These are phyloP conservation scores for Fonsecaea multimorphosa DNA, from an alignment of 2,329 filamentous ascomycete genomes.

Conservation along the genomic window DNA sequence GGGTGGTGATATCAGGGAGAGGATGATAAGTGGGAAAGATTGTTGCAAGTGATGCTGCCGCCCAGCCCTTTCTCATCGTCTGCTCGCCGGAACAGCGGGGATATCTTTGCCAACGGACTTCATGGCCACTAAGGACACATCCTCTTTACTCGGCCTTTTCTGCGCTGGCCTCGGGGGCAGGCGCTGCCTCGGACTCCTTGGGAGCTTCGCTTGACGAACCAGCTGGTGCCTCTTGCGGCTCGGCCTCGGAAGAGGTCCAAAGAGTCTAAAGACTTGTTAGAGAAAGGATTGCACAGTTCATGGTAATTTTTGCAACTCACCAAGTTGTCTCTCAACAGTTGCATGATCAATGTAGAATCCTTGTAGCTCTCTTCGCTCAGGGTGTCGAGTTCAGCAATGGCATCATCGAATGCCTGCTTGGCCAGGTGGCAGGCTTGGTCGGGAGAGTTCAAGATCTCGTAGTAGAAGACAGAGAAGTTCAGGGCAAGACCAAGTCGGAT, in stretches of 20 bases:
- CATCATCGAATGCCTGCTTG: slow-evolving; percentile 95
- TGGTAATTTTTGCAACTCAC: slow-evolving; percentile 57
- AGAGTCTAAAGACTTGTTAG: slow-evolving; percentile 70
- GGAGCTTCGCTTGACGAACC: slow-evolving; percentile 39
- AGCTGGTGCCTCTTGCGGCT: slow-evolving; percentile 66
- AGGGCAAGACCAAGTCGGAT: slow-evolving; percentile 90
- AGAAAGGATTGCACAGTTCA: neutral
- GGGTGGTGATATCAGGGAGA: slow-evolving; percentile 27
- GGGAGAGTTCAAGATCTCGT: slow-evolving; percentile 98
- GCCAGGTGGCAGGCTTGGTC: slow-evolving; percentile 98
- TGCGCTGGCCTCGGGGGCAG: slow-evolving; percentile 33
- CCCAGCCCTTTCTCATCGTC: slow-evolving; percentile 27
- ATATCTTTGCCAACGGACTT: slow-evolving; percentile 20
- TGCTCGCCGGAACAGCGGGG: slow-evolving; percentile 20
- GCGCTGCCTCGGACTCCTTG: slow-evolving; percentile 37
- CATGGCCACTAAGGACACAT: slow-evolving; percentile 13
- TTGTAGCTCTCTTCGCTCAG: slow-evolving; percentile 99
- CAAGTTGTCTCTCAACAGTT: slow-evolving; percentile 95
- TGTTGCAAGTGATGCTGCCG: slow-evolving; percentile 22
- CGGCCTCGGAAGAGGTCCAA: slow-evolving; percentile 98
- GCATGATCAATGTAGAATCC: slow-evolving; percentile 98
- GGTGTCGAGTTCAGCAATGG: slow-evolving; percentile 96
- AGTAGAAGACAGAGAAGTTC: slow-evolving; percentile 99
- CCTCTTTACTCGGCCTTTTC: slow-evolving; percentile 39
- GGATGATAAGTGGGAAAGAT: slow-evolving; percentile 33